phyloP scores from a whole-genome alignment of 345 rosid genomes.

The Gossypium turneri region DNA sequence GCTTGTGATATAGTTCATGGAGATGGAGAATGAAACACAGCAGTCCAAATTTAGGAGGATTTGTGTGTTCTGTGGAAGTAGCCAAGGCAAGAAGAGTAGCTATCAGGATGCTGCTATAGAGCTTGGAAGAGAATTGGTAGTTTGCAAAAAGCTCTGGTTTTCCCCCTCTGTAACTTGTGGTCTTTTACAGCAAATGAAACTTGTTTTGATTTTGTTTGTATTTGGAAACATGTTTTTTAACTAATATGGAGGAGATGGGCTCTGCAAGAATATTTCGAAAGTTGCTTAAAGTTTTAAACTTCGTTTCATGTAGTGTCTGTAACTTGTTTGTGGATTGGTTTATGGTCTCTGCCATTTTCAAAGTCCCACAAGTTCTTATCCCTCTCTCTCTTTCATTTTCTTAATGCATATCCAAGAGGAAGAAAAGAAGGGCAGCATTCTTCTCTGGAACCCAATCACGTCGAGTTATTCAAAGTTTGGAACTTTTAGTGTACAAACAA shows the following conservation, averaged over 20 bases:
- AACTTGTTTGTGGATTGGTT: slow-evolving; percentile 6
- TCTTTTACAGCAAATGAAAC: neutral
- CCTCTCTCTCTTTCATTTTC: neutral
- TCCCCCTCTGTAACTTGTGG: neutral
- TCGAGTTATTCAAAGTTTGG: neutral
- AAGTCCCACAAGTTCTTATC: neutral
- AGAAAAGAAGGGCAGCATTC: neutral
- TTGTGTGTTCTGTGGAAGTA: slow-evolving; percentile 86
- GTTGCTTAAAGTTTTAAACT: neutral
- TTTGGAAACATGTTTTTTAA: too few species aligned
- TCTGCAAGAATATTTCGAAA: neutral
- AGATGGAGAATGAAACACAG: slow-evolving; percentile 36
- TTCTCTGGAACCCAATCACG: neutral
- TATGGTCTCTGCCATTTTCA: slow-evolving; percentile 10
- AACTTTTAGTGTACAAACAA: slow-evolving; percentile 1
- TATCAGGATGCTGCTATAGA: slow-evolving; percentile 86
- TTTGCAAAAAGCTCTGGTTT: neutral
- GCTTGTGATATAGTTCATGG: slow-evolving; percentile 25
- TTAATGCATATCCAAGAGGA: slow-evolving; percentile 5
- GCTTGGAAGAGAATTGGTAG: slow-evolving; percentile 80
- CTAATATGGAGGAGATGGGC: neutral
- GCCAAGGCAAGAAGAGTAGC: slow-evolving; percentile 80
- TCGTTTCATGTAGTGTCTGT: neutral
- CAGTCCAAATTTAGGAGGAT: slow-evolving; percentile 65
- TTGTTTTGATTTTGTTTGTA: too few species aligned